Conservation (phyloP, 2,329 filamentous ascomycete genomes). For the Rhynchosporium agropyri region DNA sequence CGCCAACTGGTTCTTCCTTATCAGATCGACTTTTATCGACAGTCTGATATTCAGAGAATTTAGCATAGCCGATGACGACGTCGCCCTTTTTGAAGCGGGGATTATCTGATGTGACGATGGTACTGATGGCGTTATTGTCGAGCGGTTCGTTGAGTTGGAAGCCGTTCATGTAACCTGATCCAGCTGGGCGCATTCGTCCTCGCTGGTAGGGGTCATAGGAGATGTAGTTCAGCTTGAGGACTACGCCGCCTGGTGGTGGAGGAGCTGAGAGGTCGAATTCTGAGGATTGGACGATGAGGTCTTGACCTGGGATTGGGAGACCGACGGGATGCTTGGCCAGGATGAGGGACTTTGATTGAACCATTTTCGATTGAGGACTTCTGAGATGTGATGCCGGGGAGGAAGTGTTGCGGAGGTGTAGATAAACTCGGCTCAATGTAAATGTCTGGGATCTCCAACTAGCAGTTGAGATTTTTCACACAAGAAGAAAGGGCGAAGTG, state of each 20-base stretch:
- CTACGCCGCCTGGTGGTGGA: constrained; percentile 66
- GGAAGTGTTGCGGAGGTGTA: neutral
- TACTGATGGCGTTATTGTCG: constrained; percentile 63
- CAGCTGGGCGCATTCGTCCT: constrained; percentile 67
- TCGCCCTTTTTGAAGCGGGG: constrained; percentile 67
- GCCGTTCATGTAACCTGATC: constrained; percentile 50
- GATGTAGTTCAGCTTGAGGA: constrained; percentile 68
- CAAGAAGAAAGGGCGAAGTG: neutral
- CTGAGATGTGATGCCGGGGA: neutral
- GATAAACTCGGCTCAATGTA: neutral
- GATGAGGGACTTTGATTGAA: constrained; percentile 71
- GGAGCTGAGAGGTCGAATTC: constrained; percentile 66
- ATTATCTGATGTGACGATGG: constrained; percentile 69
- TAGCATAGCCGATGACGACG: constrained; percentile 57
- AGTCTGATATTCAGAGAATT: constrained; percentile 68
- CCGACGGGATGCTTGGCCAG: constrained; percentile 69
- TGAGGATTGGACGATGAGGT: constrained; percentile 67
- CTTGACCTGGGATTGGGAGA: constrained; percentile 67
- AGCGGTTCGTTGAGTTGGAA: constrained; percentile 63
- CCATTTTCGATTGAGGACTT: constrained; percentile 36
- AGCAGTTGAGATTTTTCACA: neutral
- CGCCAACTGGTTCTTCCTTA: constrained; percentile 44
- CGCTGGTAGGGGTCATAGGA: constrained; percentile 86
- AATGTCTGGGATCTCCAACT: neutral
- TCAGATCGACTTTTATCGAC: constrained; percentile 47